Base-by-base conservation (phyloP, 495 filamentous ascomycete species). In the Penicillium longicatenatum region DNA sequence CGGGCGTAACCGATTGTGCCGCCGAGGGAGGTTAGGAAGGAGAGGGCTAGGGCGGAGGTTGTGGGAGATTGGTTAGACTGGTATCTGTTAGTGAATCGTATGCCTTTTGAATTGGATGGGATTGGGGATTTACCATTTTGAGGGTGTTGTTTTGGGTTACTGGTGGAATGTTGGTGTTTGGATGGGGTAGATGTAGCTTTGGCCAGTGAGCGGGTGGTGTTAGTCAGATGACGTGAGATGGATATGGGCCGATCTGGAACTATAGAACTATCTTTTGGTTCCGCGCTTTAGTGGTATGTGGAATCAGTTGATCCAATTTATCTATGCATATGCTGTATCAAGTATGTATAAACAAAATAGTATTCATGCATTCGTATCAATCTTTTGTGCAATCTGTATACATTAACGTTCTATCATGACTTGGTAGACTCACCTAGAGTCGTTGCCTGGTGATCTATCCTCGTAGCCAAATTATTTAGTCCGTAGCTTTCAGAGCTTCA, bases 1-100 rank as follows among this genome's bases (percentile, higher is more conserved):
- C 86, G 87, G 31, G 80, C 76, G 73, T 88, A 98, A 67, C 94
- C 94, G 63, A 89, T 88, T 52, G 86, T 86, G 57, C 94, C 94
- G 61, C 94, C 94, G 43, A 88, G 78, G 49, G 91, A 91, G 58
- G 92, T 97, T 29, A 98, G 80, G 63, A 84, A 79, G 51, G 87
- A 89, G 71, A 98, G 88, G 63, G 89, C 63, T 72, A 87, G 87
- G 50, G 93, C 91, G 57, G 77, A 72, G 62, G 65, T 74, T 58
- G 58, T 65, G 55, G 66, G 60, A 58, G 45, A 22, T 48, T 29
- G 22, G 14, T 12, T 17, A 6, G 45, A 48, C 45, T 48, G 10
- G 11, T 6, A 30, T 22, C 7, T 16, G 0, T 35, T 35, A 35
- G 31, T 46, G 57, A 31, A 57, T 24, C 2, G 35, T 4, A 26